These are phyloP conservation scores for Cryphonectria nitschkei DNA, from an alignment of 2,329 filamentous ascomycete genomes.

Conservation along the genomic window DNA sequence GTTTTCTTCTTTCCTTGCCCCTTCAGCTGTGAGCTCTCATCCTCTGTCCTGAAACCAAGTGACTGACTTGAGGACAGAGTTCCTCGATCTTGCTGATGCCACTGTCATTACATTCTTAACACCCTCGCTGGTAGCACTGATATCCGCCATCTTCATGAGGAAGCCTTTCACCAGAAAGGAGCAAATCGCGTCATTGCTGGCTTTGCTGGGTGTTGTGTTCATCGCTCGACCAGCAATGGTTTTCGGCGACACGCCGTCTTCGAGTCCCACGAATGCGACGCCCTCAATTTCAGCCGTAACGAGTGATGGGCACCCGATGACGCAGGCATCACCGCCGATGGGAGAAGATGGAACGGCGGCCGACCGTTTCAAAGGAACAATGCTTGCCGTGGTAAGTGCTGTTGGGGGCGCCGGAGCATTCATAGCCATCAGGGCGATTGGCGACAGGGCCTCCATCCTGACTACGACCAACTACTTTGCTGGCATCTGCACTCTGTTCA, in stretches of 20 bases:
- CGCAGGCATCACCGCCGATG: slow-evolving; percentile 31
- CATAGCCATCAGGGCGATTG: slow-evolving; percentile 32
- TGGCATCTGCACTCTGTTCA: slow-evolving; percentile 15
- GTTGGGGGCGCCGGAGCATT: slow-evolving; percentile 65
- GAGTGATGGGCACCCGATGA: slow-evolving; percentile 6
- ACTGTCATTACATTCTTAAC: slow-evolving; percentile 88
- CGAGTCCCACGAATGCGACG: not conserved
- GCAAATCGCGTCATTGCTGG: slow-evolving; percentile 75
- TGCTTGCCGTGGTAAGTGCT: slow-evolving; percentile 75
- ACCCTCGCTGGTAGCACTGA: slow-evolving; percentile 77
- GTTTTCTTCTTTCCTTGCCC: slow-evolving; percentile 69
- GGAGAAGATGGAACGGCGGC: slow-evolving; percentile 49
- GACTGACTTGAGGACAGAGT: slow-evolving; percentile 57
- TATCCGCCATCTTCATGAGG: slow-evolving; percentile 73
- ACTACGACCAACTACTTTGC: slow-evolving; percentile 38
- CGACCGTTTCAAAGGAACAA: slow-evolving; percentile 71
- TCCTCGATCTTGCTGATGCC: slow-evolving; percentile 83
- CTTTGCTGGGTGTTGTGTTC: slow-evolving; percentile 77
- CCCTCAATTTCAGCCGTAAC: not conserved
- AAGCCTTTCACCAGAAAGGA: slow-evolving; percentile 82
- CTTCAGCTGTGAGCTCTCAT: slow-evolving; percentile 55
- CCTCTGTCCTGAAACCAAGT: not conserved
- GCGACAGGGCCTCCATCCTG: slow-evolving; percentile 23
- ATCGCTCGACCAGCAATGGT: slow-evolving; percentile 70
- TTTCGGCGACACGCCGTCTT: slow-evolving; percentile 8